phyloP scores from a whole-genome alignment of 2,329 filamentous ascomycete genomes.

The Diaporthe vaccinii region DNA sequence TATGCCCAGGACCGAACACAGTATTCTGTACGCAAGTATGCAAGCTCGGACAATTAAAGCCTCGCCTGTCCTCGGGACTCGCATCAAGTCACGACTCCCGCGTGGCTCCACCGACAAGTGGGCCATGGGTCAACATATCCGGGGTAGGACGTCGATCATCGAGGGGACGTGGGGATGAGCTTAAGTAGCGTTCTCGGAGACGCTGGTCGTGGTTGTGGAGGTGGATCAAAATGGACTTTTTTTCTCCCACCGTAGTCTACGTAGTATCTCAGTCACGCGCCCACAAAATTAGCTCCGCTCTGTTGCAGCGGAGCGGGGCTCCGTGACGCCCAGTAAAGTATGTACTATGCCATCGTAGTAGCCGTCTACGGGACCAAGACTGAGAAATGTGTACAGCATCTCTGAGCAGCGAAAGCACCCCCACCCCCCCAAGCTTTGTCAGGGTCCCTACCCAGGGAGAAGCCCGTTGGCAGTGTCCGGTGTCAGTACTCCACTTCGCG shows the following conservation, averaged over 20 bases:
- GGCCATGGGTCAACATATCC: neutral
- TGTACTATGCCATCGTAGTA: neutral
- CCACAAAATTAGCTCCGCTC: neutral
- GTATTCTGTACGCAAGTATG: neutral
- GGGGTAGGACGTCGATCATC: neutral
- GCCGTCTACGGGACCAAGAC: neutral
- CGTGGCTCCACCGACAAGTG: neutral
- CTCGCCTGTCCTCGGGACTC: neutral
- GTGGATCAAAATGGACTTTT: neutral
- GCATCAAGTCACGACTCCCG: neutral
- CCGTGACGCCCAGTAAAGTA: neutral
- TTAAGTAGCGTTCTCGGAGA: neutral
- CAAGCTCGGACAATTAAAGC: neutral
- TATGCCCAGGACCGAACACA: neutral
- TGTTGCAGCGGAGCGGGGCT: neutral
- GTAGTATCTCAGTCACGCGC: neutral
- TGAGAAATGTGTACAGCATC: neutral
- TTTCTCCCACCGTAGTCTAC: neutral
- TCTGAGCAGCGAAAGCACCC: neutral
- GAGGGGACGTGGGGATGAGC: neutral
- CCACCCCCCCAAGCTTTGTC: no score
- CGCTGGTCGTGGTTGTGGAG: neutral
- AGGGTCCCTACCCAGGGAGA: no score
- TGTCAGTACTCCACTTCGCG: neutral
- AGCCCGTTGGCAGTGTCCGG: neutral